Evolutionary conservation across 257 asterid species (phyloP), one percentile per base, ranked within the genome.

Genomic region (Vinca minor): DNA sequence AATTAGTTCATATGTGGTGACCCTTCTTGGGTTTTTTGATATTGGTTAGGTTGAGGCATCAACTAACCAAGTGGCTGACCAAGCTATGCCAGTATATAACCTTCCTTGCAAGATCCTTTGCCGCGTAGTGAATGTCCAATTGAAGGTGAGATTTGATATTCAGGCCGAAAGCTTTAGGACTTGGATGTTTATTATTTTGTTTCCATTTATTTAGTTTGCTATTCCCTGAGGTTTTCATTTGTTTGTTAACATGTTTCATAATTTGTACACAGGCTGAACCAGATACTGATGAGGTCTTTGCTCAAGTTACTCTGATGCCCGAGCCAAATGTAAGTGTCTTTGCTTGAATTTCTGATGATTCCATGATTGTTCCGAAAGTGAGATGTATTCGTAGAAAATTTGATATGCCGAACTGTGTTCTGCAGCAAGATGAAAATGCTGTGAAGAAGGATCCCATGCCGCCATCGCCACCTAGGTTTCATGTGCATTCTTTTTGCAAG

Each of bases 251-350:
- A n/a, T n/a, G n/a, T n/a, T n/a, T n/a, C n/a, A n/a, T n/a, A n/a
- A 8, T 1, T 17, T 29, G 32, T 78, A 72, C 59, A 21, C 68
- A 92, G 98, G 98, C 98, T 64, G 98, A 92, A 78, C 88, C 94
- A 4, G 98, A 92, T 50, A 89, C 98, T 0, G 98, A 92, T 60
- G 98, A 92, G 83, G 98, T 92, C 47, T 92, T 64, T 77, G 98
- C 98, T 5, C 98, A 92, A 76, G 77, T 92, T 69, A 87, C 87
- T 20, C 74, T 92, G 82, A 69, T 89, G 85, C 98, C 98, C 2
- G 90, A 82, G 74, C 83, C 75, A 45, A 74, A 84, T 69, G 99
- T 89, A 73, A 73, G 95, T 69, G 21, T 62, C 29, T 4, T 15
- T 29, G 10, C 20, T 67, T n/a, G 11, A 36, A n/a, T 11, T 64